Evolutionary conservation across 1,139 yeast genomes (phyloP).

Genomic region (Magnusiomyces ingens): DNA sequence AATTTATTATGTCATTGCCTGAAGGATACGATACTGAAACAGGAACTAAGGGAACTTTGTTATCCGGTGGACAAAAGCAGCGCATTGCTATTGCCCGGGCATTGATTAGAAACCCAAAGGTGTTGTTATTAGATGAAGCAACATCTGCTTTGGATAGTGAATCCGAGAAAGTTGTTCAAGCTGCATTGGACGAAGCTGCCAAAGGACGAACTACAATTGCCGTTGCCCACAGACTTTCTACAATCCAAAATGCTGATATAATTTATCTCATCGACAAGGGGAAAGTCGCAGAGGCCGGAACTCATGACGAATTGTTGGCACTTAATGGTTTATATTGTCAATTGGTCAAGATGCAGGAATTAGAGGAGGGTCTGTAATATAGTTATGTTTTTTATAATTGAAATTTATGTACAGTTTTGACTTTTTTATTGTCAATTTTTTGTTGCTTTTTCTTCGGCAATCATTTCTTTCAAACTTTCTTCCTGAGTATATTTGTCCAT

Average conservation of each 20-base stretch:
- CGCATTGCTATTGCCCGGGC: conserved; percentile 75
- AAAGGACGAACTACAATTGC: conserved; percentile 80
- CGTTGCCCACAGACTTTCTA: conserved; percentile 84
- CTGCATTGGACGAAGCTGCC: conserved; percentile 50
- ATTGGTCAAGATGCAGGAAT: conserved; percentile 36
- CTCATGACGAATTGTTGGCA: conserved; percentile 35
- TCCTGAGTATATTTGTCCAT: conserved; percentile 45
- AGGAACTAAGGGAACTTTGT: conserved; percentile 74
- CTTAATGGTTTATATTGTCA: conserved; percentile 36
- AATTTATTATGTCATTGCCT: conserved; percentile 70
- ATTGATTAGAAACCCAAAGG: conserved; percentile 58
- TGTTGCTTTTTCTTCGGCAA: conserved; percentile 10
- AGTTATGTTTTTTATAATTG: background rate
- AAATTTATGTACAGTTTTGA: background rate
- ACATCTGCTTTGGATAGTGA: conserved; percentile 75
- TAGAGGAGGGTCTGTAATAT: conserved; percentile 21
- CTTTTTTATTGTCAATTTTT: background rate
- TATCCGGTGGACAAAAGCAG: conserved; percentile 86
- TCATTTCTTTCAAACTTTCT: conserved; percentile 38
- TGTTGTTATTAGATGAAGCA: conserved; percentile 68
- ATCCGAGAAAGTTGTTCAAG: conserved; percentile 73
- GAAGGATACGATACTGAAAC: conserved; percentile 74
- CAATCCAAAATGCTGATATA: conserved; percentile 88
- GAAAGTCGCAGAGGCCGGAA: conserved; percentile 64
- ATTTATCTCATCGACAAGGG: conserved; percentile 75